Percentiles rank a stretch among this genome's conserved stretches.
Conservation (phyloP, 1,284 basidiomycete genomes). For the Flammula alnicola region DNA sequence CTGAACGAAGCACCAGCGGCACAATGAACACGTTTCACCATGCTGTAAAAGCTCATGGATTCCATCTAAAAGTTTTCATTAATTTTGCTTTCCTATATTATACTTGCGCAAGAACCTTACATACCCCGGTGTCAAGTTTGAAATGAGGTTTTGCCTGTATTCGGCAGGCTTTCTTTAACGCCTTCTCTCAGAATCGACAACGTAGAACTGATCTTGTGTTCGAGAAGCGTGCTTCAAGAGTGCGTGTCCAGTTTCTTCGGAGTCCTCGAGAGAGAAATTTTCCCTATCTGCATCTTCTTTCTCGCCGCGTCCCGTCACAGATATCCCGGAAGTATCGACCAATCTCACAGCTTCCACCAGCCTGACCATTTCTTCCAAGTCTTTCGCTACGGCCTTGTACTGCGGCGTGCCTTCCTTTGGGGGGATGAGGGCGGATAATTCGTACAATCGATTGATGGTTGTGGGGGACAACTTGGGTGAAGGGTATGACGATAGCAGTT, state of each 20-base stretch:
- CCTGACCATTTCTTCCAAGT: constrained; percentile 71
- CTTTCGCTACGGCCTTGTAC: constrained; percentile 51
- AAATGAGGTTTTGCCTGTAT: too few relatives aligned
- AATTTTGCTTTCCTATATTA: too few relatives aligned
- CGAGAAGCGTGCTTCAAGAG: constrained; percentile 56
- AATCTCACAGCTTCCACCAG: constrained; percentile 80
- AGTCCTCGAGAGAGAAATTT: constrained; percentile 1
- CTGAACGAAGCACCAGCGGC: constrained; percentile 37
- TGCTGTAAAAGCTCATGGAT: too few relatives aligned
- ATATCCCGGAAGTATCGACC: constrained; percentile 47
- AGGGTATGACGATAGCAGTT: constrained; percentile 75
- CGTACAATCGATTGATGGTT: constrained; percentile 65
- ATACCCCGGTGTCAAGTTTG: too few relatives aligned
- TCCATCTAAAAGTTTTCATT: too few relatives aligned
- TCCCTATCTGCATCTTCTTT: constrained; percentile 33
- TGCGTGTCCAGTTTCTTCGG: constrained; percentile 36
- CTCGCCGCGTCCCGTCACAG: constrained; percentile 29
- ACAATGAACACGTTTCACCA: too few relatives aligned
- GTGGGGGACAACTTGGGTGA: constrained; percentile 59
- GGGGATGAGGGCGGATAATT: constrained; percentile 70
- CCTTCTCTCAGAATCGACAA: constrained; percentile 36
- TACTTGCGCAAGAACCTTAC: too few relatives aligned
- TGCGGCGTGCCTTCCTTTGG: constrained; percentile 59
- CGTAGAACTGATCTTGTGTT: constrained; percentile 45
- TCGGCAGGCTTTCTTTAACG: constrained; percentile 20